Evolutionary conservation across 1,284 basidiomycete species (phyloP).

Genomic region (Hypsizygus ulmarius): DNA sequence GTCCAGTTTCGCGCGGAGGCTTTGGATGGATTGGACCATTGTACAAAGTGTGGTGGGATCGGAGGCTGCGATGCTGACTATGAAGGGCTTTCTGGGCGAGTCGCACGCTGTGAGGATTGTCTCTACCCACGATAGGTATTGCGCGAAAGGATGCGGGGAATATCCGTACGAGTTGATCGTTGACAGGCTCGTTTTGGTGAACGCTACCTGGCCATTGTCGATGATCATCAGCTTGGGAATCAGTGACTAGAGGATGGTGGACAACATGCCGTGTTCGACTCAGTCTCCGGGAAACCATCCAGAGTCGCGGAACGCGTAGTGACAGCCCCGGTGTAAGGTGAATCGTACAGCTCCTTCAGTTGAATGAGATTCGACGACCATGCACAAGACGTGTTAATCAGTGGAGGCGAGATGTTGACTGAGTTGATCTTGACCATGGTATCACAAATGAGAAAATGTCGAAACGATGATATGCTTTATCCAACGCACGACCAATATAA

Average conservation of each 20-base stretch:
- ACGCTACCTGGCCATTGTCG: constrained; percentile 50
- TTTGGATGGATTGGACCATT: constrained; percentile 60
- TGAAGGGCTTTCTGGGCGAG: constrained; percentile 56
- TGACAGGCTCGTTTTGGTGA: constrained; percentile 45
- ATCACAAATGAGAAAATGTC: constrained; percentile 8
- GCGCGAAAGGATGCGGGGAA: constrained; percentile 65
- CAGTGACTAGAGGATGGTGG: not conserved
- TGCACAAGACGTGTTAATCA: constrained; percentile 74
- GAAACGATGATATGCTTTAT: constrained; percentile 12
- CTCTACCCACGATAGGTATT: constrained; percentile 64
- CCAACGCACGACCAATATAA: constrained; percentile 10
- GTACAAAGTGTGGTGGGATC: constrained; percentile 43
- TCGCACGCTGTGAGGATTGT: constrained; percentile 41
- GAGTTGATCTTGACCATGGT: constrained; percentile 51
- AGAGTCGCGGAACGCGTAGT: constrained; percentile 74
- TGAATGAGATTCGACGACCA: constrained; percentile 72
- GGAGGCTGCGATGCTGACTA: constrained; percentile 72
- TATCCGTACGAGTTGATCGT: constrained; percentile 81
- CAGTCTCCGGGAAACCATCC: constrained; percentile 63
- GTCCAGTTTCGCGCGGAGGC: constrained; percentile 45
- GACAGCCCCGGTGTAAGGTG: constrained; percentile 67
- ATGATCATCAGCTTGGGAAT: constrained; percentile 5
- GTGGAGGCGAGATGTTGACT: constrained; percentile 50
- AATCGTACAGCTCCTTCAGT: constrained; percentile 61
- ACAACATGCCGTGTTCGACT: constrained; percentile 51